These are phyloP conservation scores for Mortierella sp. DNA, from an alignment of 371 early-diverging fungal genomes.

Conservation along the genomic window DNA sequence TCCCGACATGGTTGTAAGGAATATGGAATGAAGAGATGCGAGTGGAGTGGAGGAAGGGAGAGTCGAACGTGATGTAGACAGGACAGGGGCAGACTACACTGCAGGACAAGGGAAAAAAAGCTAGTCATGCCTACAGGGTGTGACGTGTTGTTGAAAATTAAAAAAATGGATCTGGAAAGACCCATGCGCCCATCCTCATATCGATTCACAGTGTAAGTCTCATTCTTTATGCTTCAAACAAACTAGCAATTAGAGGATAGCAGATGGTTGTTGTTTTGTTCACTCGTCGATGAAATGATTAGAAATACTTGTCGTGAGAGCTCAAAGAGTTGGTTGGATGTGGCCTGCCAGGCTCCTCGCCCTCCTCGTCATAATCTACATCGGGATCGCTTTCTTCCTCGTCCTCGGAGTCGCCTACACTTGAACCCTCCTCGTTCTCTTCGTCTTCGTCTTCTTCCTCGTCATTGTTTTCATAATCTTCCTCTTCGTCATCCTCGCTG, in stretches of 20 bases:
- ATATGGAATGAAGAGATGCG: not conserved
- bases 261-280: not conserved
- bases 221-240: not conserved
- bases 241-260: not conserved
- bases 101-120: not conserved
- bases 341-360: slow-evolving; percentile 28
- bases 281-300: not conserved
- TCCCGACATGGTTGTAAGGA: slow-evolving; percentile 70
- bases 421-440: not conserved
- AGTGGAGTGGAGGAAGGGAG: not conserved
- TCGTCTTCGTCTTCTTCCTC: slow-evolving; percentile 18
- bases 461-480: slow-evolving; percentile 23
- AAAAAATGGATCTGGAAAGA: not conserved
- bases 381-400: slow-evolving; percentile 28
- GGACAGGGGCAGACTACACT: not conserved
- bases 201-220: not conserved
- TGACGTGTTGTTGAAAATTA: slow-evolving; percentile 10
- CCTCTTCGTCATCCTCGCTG: slow-evolving; percentile 17
- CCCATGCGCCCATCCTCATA: not conserved
- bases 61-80: not conserved
- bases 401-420: not conserved
- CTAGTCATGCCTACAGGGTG: not conserved
- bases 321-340: slow-evolving; percentile 39
- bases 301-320: slow-evolving; percentile 12
- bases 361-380: slow-evolving; percentile 38